Conservation (phyloP, 768 basidiomycete genomes). For the Podaxis sp. region DNA sequence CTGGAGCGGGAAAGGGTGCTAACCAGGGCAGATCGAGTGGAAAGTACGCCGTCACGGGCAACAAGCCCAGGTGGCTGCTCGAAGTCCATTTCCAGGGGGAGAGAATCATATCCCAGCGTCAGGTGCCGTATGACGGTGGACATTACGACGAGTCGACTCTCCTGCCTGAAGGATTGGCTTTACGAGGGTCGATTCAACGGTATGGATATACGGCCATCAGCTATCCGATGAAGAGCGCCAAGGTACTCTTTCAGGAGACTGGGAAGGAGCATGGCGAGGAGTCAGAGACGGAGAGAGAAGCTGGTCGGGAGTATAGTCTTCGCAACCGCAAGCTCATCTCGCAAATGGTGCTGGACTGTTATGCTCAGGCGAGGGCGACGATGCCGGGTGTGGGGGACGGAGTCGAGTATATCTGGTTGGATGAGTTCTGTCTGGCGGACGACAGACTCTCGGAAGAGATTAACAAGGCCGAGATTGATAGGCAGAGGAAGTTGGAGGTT, state of each 20-base stretch:
- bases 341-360: background rate
- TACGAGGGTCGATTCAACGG: background rate
- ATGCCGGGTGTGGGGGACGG: background rate
- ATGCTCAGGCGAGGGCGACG: background rate
- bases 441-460: background rate
- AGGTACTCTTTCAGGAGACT: background rate
- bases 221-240: conserved; percentile 9
- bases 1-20: background rate
- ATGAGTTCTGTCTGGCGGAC: conserved; percentile 12
- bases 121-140: conserved; percentile 3
- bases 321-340: background rate
- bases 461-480: background rate
- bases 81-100: conserved; percentile 1
- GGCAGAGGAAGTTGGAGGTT: background rate
- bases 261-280: background rate
- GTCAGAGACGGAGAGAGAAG: background rate
- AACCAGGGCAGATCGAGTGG: background rate
- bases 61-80: conserved; percentile 9
- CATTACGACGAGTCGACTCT: background rate
- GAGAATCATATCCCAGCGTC: background rate
- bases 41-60: conserved; percentile 7
- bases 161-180: background rate
- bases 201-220: conserved; percentile 9
- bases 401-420: conserved; percentile 10
- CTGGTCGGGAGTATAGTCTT: background rate